Evolutionary conservation across 345 rosid genomes (phyloP).

Genomic region (Populus simonii): DNA sequence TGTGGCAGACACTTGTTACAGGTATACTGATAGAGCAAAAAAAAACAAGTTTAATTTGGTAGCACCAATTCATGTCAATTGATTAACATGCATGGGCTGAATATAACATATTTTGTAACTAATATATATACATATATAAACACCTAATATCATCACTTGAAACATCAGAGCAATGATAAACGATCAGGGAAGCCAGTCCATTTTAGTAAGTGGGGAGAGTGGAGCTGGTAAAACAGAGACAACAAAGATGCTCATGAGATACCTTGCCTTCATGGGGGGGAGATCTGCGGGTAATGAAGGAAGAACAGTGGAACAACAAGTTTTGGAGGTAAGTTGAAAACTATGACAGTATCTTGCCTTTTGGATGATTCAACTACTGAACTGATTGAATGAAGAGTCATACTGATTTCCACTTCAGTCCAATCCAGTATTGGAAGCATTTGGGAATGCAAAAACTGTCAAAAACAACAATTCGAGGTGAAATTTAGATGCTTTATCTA

Average conservation of each 20-base stretch:
- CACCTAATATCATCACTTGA: background rate
- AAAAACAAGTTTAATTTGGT: too few species aligned
- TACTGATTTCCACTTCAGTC: conserved; percentile 45
- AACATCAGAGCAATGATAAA: conserved; percentile 65
- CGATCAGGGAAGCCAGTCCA: conserved; percentile 67
- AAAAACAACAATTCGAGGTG: conserved; percentile 91
- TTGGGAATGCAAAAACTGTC: conserved; percentile 88
- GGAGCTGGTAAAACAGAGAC: conserved; percentile 96
- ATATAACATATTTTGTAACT: background rate
- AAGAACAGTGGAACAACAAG: conserved; percentile 76
- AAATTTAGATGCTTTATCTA: conserved; percentile 1
- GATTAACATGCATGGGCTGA: background rate
- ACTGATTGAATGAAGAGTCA: conserved; percentile 13
- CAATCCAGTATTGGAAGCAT: conserved; percentile 90
- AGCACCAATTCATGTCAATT: too few species aligned
- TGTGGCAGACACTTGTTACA: conserved; percentile 56
- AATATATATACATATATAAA: background rate
- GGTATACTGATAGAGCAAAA: conserved; percentile 27
- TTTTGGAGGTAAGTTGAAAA: conserved; percentile 52
- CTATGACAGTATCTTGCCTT: background rate
- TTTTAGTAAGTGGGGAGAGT: conserved; percentile 84
- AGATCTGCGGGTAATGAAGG: conserved; percentile 59
- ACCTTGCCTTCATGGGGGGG: conserved; percentile 89
- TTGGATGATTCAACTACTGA: conserved; percentile 1
- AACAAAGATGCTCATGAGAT: conserved; percentile 89